Evolutionary conservation across 1,139 yeast genomes (phyloP).

Genomic region (Pichia cactophila): DNA sequence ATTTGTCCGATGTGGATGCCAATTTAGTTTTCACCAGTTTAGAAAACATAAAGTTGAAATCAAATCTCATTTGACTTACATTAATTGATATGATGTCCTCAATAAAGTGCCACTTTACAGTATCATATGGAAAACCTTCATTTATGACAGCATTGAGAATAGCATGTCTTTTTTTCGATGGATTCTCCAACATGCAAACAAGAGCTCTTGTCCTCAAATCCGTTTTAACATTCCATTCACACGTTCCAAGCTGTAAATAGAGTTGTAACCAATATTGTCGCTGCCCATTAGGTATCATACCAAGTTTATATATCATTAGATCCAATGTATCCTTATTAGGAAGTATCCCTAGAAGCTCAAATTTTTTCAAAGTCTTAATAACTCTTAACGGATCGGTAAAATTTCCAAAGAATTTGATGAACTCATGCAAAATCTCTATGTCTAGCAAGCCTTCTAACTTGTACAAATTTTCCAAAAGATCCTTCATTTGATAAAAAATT

Average conservation of each 20-base stretch:
- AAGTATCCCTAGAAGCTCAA: conserved; percentile 7
- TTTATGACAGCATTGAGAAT: conserved; percentile 4
- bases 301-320: conserved; percentile 5
- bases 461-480: conserved; percentile 1
- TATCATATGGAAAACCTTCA: conserved; percentile 6
- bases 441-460: conserved; percentile 9
- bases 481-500: conserved; percentile 1
- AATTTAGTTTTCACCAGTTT: not conserved
- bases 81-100: conserved; percentile 5
- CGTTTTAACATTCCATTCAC: conserved; percentile 6
- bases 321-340: conserved; percentile 11
- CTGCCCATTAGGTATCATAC: not conserved
- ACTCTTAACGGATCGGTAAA: not conserved
- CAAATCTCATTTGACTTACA: not conserved
- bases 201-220: conserved; percentile 7
- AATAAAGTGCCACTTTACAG: conserved; percentile 2
- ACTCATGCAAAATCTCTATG: conserved; percentile 7
- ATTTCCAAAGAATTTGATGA: conserved; percentile 7
- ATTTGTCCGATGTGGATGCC: not conserved
- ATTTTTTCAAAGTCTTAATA: conserved; percentile 2
- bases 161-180: conserved; percentile 5
- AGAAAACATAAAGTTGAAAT: not conserved
- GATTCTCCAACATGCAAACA: not conserved
- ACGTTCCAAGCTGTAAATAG: conserved; percentile 2
- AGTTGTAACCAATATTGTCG: conserved; percentile 2